Conservation (phyloP, 208 protist genomes). For the Acanthamoeba healyi region DNA sequence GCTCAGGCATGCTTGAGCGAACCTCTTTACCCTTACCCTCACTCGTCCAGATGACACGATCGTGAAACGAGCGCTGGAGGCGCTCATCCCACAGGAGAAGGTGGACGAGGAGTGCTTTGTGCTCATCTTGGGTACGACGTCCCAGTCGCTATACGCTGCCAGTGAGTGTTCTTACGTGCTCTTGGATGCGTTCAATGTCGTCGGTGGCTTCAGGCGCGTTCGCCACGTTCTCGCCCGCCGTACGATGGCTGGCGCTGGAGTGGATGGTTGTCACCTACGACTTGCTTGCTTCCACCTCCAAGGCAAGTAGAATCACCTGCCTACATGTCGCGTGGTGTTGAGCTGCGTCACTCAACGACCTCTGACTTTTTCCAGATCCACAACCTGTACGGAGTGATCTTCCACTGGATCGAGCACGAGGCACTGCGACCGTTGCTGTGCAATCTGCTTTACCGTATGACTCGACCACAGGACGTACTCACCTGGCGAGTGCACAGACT, state of each 20-base stretch:
- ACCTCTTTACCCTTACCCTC: neutral
- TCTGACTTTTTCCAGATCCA: neutral
- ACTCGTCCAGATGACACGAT: neutral
- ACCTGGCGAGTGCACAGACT: constrained; percentile 9
- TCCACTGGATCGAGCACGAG: constrained; percentile 42
- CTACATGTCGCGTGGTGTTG: too few species aligned
- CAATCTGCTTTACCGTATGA: constrained; percentile 59
- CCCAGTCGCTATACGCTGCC: neutral
- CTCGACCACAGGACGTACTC: constrained; percentile 22
- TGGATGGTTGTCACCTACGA: constrained; percentile 51
- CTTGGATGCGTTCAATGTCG: too few species aligned
- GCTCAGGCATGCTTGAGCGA: too few species aligned
- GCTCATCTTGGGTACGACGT: neutral
- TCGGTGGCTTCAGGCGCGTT: constrained; percentile 7
- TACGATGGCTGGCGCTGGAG: neutral
- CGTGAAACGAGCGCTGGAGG: neutral
- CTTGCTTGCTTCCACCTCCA: neutral
- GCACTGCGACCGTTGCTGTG: constrained; percentile 50
- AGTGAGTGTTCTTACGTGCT: neutral
- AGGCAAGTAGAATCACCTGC: too few species aligned
- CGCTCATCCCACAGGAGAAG: constrained; percentile 23
- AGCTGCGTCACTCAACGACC: too few species aligned
- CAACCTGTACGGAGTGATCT: constrained; percentile 49
- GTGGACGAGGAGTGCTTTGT: constrained; percentile 28
- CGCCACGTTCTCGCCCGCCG: neutral